Percentiles rank a stretch among this genome's conserved stretches.
Conservation (phyloP, 371 early-diverging fungal species). For the Mucor circinelloides region DNA sequence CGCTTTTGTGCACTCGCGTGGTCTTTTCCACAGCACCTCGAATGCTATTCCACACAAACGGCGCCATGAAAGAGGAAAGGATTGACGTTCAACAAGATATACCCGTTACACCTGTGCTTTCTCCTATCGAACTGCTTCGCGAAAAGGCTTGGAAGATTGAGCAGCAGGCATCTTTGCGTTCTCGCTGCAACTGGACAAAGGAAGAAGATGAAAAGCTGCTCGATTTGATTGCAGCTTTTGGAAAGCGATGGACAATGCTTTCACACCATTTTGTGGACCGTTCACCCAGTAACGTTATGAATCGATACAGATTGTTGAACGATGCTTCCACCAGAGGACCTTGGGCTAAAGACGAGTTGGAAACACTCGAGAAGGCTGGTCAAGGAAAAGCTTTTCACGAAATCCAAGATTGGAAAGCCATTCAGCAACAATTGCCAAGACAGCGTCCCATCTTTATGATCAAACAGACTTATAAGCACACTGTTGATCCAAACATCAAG, state of each 20-base stretch:
- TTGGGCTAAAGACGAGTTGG: constrained; percentile 35
- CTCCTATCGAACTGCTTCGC: constrained; percentile 13
- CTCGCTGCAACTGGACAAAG: constrained; percentile 28
- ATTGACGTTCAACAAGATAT: not conserved
- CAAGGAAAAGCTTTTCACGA: constrained; percentile 3
- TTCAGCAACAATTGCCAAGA: constrained; percentile 27
- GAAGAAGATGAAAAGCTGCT: constrained; percentile 31
- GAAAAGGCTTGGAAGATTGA: constrained; percentile 3
- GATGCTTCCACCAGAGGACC: constrained; percentile 24
- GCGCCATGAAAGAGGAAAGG: not conserved
- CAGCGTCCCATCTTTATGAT: constrained; percentile 20
- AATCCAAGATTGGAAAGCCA: constrained; percentile 26
- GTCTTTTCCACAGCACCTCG: not conserved
- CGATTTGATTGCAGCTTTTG: constrained; percentile 5
- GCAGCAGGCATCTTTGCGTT: not conserved
- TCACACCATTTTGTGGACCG: constrained; percentile 27
- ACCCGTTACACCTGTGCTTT: not conserved
- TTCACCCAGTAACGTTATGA: constrained; percentile 10
- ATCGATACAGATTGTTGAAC: constrained; percentile 19
- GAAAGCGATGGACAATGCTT: constrained; percentile 24
- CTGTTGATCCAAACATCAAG: constrained; percentile 33
- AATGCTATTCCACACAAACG: not conserved
- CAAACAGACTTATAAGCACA: constrained; percentile 28
- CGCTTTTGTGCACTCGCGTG: not conserved
- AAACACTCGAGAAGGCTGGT: constrained; percentile 13